phyloP scores from a whole-genome alignment of 768 basidiomycete genomes.

The Pulveroboletus sp. region DNA sequence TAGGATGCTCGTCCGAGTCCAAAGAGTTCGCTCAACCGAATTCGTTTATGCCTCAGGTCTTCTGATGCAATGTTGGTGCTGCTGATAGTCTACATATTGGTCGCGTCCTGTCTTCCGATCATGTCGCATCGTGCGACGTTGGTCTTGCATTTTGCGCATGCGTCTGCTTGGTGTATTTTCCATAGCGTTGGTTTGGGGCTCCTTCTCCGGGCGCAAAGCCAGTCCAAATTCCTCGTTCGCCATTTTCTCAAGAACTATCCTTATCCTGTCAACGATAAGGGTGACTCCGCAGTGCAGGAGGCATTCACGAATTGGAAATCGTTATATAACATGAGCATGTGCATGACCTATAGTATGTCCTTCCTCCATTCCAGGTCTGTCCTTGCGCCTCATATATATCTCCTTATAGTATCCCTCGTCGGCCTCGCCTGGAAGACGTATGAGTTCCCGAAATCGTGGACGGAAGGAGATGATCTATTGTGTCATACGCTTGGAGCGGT shows the following conservation, averaged over 20 bases:
- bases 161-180: slow-evolving; percentile 81
- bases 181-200: slow-evolving; percentile 87
- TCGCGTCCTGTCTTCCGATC: slow-evolving; percentile 57
- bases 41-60: slow-evolving; percentile 49
- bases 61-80: slow-evolving; percentile 82
- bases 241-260: slow-evolving; percentile 96
- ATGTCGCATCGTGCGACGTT: slow-evolving; percentile 49
- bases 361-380: background rate
- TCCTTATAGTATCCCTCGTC: slow-evolving; percentile 68
- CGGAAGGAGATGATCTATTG: slow-evolving; percentile 80
- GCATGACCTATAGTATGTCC: slow-evolving; percentile 86
- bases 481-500: slow-evolving; percentile 88
- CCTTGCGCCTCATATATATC: background rate
- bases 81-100: slow-evolving; percentile 64
- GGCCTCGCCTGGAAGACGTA: slow-evolving; percentile 92
- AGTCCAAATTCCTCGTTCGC: slow-evolving; percentile 84
- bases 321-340: slow-evolving; percentile 88
- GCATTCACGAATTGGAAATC: slow-evolving; percentile 96
- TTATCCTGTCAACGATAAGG: slow-evolving; percentile 69
- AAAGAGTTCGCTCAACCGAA: slow-evolving; percentile 20
- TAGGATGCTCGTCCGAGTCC: slow-evolving; percentile 32
- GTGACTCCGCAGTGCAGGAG: slow-evolving; percentile 80
- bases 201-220: slow-evolving; percentile 80
- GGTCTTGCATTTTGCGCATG: slow-evolving; percentile 77
- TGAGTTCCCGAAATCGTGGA: slow-evolving; percentile 78